phyloP scores from a whole-genome alignment of 2,329 filamentous ascomycete species.

The Coniella lustricola region DNA sequence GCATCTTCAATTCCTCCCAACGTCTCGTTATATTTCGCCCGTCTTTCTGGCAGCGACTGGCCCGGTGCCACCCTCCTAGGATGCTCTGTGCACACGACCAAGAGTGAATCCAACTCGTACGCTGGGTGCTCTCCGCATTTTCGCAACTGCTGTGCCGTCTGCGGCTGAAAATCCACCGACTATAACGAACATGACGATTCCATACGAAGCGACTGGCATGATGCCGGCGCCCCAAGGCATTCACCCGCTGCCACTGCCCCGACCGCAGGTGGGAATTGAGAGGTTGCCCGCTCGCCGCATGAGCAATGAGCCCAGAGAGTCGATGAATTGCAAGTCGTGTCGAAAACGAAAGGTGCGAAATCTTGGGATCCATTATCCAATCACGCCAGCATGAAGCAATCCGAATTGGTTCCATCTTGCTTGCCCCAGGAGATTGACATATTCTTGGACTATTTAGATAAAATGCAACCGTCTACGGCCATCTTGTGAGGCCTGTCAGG shows the following conservation, averaged over 20 bases:
- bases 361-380: not conserved
- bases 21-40: not conserved
- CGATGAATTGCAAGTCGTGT: constrained; percentile 95
- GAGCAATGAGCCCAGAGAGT: constrained; percentile 72
- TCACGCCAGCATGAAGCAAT: too few species aligned
- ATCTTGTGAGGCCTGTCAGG: constrained; percentile 80
- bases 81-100: constrained; percentile 6
- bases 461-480: constrained; percentile 84
- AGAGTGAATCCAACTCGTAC: not conserved
- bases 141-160: too few species aligned
- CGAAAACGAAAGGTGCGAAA: constrained; percentile 76
- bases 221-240: constrained; percentile 34
- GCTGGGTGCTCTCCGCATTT: not conserved
- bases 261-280: constrained; percentile 76
- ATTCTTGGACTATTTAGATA: constrained; percentile 51
- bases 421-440: constrained; percentile 5
- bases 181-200: constrained; percentile 30
- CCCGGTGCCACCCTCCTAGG: not conserved
- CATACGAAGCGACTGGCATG: constrained; percentile 36
- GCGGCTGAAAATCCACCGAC: constrained; percentile 9
- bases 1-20: not conserved
- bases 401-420: not conserved
- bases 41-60: not conserved
- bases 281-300: constrained; percentile 64
- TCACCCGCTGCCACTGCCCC: constrained; percentile 53